Conservation (phyloP, 2,329 filamentous ascomycete species). For the Cytospora piceicola region DNA sequence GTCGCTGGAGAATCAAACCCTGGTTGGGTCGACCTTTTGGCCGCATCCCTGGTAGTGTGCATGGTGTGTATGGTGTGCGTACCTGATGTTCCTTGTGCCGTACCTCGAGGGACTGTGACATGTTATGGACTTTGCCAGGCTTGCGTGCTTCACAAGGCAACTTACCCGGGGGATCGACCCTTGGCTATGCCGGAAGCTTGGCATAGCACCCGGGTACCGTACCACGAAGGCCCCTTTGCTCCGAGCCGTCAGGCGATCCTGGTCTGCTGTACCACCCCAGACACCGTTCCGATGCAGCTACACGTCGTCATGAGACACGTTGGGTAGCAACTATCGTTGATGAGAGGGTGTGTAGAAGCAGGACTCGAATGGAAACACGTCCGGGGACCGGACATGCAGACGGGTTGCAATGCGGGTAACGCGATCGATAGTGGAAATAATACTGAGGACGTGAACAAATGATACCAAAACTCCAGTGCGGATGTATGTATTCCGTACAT, state of each 20-base stretch:
- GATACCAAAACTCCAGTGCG: slow-evolving; percentile 1
- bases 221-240: background rate
- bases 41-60: background rate
- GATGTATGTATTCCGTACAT: background rate
- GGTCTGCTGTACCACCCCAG: background rate
- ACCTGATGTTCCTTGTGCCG: background rate
- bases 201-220: background rate
- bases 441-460: slow-evolving; percentile 20
- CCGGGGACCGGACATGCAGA: slow-evolving; percentile 8
- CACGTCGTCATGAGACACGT: background rate
- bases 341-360: background rate
- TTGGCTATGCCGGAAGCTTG: background rate
- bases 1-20: background rate
- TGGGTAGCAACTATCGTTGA: background rate
- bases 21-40: background rate
- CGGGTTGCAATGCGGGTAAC: background rate
- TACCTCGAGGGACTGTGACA: background rate
- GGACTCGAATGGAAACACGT: slow-evolving; percentile 9
- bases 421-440: background rate
- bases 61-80: background rate
- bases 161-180: slow-evolving; percentile 10
- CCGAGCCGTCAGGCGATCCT: background rate
- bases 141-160: background rate
- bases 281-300: background rate
- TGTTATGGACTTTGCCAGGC: background rate